Percentiles rank a stretch among this genome's conserved stretches.
Evolutionary conservation across 2,329 filamentous ascomycete genomes (phyloP).

Genomic region (Microcyclosporella mali): DNA sequence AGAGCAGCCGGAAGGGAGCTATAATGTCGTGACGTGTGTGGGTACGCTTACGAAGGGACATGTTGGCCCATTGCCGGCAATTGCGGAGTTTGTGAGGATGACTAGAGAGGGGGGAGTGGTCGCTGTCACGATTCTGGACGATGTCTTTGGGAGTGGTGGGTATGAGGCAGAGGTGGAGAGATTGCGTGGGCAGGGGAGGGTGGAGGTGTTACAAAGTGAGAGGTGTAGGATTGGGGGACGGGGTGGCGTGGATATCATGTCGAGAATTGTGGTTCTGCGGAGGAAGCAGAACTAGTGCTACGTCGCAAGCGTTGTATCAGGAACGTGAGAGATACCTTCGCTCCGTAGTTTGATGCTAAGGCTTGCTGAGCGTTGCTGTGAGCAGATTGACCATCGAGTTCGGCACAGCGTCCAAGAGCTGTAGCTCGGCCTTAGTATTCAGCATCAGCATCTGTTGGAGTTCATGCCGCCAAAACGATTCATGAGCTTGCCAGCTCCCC

Average conservation of each 20-base stretch:
- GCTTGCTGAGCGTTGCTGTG: neutral
- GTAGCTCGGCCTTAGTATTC: conserved; percentile 71
- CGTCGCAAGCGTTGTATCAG: no score
- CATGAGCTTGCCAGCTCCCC: conserved; percentile 3
- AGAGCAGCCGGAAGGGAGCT: conserved; percentile 9
- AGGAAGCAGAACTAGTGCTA: no score
- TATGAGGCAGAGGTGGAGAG: conserved; percentile 9
- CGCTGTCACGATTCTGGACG: conserved; percentile 15
- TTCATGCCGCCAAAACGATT: conserved; percentile 42
- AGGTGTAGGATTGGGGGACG: neutral
- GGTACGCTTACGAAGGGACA: conserved; percentile 17
- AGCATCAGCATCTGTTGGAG: conserved; percentile 68
- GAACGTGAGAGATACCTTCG: no score
- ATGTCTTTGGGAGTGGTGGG: conserved; percentile 14
- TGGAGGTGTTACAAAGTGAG: conserved; percentile 6
- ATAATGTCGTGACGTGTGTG: conserved; percentile 13
- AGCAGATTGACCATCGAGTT: conserved; percentile 23
- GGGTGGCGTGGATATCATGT: neutral
- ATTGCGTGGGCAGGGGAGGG: conserved; percentile 3
- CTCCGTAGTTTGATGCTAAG: no score
- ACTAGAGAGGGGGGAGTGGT: conserved; percentile 8
- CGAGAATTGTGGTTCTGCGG: neutral
- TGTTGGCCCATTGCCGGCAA: conserved; percentile 8
- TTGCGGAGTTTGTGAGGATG: conserved; percentile 13
- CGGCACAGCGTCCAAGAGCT: conserved; percentile 37